Conservation (phyloP, 2,329 filamentous ascomycete genomes). For the Colletotrichum sp. region DNA sequence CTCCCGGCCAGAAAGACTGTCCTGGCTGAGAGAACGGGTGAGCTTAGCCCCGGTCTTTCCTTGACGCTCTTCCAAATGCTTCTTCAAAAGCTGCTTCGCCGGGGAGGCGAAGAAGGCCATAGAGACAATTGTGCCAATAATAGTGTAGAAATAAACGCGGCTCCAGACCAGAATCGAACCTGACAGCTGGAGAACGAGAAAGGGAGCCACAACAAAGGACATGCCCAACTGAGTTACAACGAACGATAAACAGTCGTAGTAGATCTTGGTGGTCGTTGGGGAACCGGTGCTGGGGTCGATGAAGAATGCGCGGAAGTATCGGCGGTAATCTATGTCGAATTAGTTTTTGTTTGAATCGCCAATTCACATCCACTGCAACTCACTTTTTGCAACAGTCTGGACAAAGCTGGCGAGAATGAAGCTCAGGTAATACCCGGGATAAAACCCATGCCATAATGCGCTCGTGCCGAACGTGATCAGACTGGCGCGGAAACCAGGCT, state of each 20-base stretch:
- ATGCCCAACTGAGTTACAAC: conserved; percentile 82
- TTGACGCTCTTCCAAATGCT: conserved; percentile 63
- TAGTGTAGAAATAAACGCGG: conserved; percentile 86
- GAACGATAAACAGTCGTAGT: conserved; percentile 83
- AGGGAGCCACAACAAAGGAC: conserved; percentile 82
- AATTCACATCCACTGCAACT: conserved; percentile 37
- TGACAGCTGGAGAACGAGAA: conserved; percentile 78
- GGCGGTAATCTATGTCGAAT: conserved; percentile 74
- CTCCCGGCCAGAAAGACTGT: conserved; percentile 59
- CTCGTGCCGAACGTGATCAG: conserved; percentile 94
- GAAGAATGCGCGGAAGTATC: conserved; percentile 91
- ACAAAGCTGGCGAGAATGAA: conserved; percentile 91
- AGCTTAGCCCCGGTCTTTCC: conserved; percentile 50
- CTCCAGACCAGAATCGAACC: conserved; percentile 79
- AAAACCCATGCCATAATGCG: conserved; percentile 98
- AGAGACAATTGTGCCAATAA: conserved; percentile 68
- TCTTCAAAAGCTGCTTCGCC: conserved; percentile 66
- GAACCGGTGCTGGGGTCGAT: conserved; percentile 76
- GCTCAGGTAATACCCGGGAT: conserved; percentile 92
- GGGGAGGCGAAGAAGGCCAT: conserved; percentile 83
- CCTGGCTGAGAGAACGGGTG: conserved; percentile 58
- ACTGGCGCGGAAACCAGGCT: conserved; percentile 93
- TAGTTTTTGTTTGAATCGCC: conserved; percentile 20
- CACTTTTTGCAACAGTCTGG: conserved; percentile 94
- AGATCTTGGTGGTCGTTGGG: conserved; percentile 75